Evolutionary conservation across 2,329 filamentous ascomycete genomes (phyloP).

Genomic region (Fusarium sp.): DNA sequence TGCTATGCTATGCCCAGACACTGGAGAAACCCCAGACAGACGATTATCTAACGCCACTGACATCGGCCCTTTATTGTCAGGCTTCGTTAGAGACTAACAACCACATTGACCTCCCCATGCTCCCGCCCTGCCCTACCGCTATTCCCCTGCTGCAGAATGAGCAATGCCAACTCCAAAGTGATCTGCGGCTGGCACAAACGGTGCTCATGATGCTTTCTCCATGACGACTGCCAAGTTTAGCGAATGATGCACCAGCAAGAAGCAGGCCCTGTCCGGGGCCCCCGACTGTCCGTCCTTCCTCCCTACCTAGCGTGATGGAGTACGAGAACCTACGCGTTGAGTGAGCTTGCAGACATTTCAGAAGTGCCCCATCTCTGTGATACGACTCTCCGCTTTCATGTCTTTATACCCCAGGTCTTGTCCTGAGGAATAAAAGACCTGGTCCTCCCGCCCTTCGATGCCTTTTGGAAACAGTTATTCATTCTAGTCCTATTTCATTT

Average conservation of each 20-base stretch:
- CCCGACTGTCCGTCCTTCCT: constrained; percentile 20
- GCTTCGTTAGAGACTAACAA: constrained; percentile 31
- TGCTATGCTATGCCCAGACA: background rate
- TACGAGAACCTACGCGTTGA: constrained; percentile 3
- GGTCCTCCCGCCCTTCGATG: constrained; percentile 29
- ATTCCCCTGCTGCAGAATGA: constrained; percentile 1
- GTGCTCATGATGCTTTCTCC: constrained; percentile 31
- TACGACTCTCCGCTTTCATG: constrained; percentile 30
- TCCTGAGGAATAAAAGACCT: constrained; percentile 39
- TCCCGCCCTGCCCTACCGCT: constrained; percentile 7
- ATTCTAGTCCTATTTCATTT: constrained; percentile 13
- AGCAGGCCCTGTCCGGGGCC: constrained; percentile 21
- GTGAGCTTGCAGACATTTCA: constrained; percentile 10
- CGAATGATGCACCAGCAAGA: constrained; percentile 25
- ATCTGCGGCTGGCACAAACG: constrained; percentile 30
- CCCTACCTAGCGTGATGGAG: constrained; percentile 9
- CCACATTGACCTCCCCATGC: constrained; percentile 29
- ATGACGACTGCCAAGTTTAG: constrained; percentile 52
- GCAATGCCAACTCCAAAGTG: constrained; percentile 11
- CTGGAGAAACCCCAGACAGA: constrained; percentile 34
- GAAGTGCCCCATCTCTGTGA: constrained; percentile 17
- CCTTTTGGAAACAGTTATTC: constrained; percentile 21
- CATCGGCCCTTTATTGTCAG: constrained; percentile 48
- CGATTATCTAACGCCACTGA: constrained; percentile 43
- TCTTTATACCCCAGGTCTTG: constrained; percentile 21